Percentiles rank a stretch among this genome's conserved stretches.
Evolutionary conservation across 495 filamentous ascomycete genomes (phyloP).

Genomic region (Penicillium cataractarum): DNA sequence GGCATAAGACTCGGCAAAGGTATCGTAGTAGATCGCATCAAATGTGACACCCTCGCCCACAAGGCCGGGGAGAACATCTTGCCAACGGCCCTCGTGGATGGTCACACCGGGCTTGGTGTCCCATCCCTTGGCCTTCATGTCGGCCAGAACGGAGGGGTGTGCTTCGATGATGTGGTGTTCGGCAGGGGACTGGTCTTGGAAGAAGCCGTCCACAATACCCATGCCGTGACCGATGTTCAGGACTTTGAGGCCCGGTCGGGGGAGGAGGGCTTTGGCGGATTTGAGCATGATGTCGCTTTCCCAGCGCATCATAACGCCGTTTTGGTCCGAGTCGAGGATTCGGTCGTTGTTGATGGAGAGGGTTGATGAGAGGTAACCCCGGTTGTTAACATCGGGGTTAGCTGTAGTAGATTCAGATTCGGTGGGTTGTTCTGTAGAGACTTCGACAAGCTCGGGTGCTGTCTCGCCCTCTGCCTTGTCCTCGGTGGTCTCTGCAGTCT

Average conservation of each 20-base stretch:
- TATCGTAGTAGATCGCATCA: slow-evolving; percentile 97
- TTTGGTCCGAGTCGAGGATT: slow-evolving; percentile 76
- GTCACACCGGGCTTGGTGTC: slow-evolving; percentile 63
- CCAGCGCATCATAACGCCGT: slow-evolving; percentile 99
- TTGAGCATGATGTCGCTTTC: slow-evolving; percentile 87
- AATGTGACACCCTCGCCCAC: slow-evolving; percentile 71
- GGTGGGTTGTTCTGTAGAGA: slow-evolving; percentile 21
- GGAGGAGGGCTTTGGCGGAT: slow-evolving; percentile 67
- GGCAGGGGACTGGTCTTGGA: slow-evolving; percentile 67
- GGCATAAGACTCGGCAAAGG: slow-evolving; percentile 89
- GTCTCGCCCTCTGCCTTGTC: slow-evolving; percentile 20
- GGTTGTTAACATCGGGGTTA: slow-evolving; percentile 57
- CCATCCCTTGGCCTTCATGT: slow-evolving; percentile 68
- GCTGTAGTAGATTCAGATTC: slow-evolving; percentile 18
- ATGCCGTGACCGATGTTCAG: slow-evolving; percentile 96
- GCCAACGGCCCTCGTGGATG: slow-evolving; percentile 79
- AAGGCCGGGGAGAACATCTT: slow-evolving; percentile 75
- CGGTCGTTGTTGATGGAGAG: slow-evolving; percentile 75
- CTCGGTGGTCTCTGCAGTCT: slow-evolving; percentile 35
- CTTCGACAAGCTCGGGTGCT: slow-evolving; percentile 39
- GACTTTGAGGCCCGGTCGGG: slow-evolving; percentile 63
- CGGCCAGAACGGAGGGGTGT: slow-evolving; percentile 76
- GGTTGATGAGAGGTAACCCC: slow-evolving; percentile 74
- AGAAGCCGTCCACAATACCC: slow-evolving; percentile 90
- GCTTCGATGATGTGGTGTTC: slow-evolving; percentile 91